These are phyloP conservation scores for Trebouxia sp. DNA, from an alignment of 139 green algal genomes.

Conservation along the genomic window DNA sequence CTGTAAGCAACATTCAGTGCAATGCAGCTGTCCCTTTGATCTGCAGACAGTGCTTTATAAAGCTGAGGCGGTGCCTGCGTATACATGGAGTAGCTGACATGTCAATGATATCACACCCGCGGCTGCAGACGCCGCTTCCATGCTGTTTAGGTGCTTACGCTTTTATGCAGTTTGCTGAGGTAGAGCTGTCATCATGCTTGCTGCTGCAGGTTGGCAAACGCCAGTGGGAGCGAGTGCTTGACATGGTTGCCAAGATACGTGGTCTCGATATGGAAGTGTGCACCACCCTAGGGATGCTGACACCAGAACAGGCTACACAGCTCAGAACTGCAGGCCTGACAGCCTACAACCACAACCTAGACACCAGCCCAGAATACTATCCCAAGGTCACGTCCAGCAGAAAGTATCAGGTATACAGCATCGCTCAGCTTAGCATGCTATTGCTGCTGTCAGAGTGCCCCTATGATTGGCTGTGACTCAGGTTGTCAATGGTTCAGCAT, in stretches of 20 bases:
- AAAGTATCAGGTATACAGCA: conserved; percentile 78
- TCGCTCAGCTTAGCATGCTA: neutral
- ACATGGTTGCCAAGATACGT: conserved; percentile 86
- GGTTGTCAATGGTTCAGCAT: no score
- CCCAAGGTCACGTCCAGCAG: conserved; percentile 88
- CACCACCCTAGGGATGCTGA: conserved; percentile 85
- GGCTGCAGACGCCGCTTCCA: no score
- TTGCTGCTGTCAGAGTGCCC: no score
- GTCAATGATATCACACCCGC: no score
- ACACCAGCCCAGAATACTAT: conserved; percentile 97
- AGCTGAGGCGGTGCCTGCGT: no score
- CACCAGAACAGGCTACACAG: conserved; percentile 71
- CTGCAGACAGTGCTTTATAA: no score
- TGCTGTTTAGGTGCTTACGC: no score
- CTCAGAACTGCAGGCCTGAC: conserved; percentile 92
- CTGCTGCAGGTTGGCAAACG: conserved; percentile 68
- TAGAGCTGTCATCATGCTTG: no score
- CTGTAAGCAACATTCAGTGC: no score
- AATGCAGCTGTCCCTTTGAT: neutral
- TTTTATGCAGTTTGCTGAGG: no score
- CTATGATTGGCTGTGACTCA: no score
- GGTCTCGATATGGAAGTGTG: conserved; percentile 81
- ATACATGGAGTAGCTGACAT: no score
- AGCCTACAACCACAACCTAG: conserved; percentile 99
- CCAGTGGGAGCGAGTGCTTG: conserved; percentile 90